These are phyloP conservation scores for Cercospora brassicicola DNA, from an alignment of 2,329 filamentous ascomycete species.

Conservation along the genomic window DNA sequence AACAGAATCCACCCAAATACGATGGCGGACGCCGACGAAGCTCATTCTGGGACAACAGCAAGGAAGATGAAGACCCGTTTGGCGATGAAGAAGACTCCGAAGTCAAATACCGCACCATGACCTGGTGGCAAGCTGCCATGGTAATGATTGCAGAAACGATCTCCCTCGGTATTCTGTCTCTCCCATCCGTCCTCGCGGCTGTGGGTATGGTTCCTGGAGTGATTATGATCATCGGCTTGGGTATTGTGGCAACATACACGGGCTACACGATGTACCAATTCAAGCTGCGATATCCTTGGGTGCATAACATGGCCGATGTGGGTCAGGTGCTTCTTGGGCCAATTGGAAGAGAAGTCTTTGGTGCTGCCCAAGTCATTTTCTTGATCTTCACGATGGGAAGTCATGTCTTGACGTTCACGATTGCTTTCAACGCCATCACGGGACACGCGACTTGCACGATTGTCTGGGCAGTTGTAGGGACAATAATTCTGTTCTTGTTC, in stretches of 20 bases:
- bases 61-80: conserved; percentile 19
- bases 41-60: conserved; percentile 15
- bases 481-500: conserved; percentile 59
- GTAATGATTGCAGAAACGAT: conserved; percentile 61
- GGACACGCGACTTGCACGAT: conserved; percentile 64
- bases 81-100: conserved; percentile 31
- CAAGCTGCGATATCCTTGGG: conserved; percentile 55
- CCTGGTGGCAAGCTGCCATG: conserved; percentile 47
- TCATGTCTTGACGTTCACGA: conserved; percentile 69
- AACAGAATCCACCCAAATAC: conserved; percentile 11
- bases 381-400: conserved; percentile 68
- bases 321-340: conserved; percentile 62
- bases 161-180: conserved; percentile 56
- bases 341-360: conserved; percentile 64
- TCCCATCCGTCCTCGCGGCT: conserved; percentile 55
- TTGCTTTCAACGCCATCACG: conserved; percentile 67
- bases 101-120: conserved; percentile 54
- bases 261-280: conserved; percentile 62
- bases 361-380: conserved; percentile 63
- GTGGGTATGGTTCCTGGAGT: conserved; percentile 57
- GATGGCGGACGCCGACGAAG: conserved; percentile 13
- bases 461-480: conserved; percentile 61
- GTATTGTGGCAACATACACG: conserved; percentile 60
- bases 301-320: conserved; percentile 65
- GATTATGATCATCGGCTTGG: conserved; percentile 56